Base-by-base conservation (phyloP, 305 asterid species). In the Fraxinus platypoda region DNA sequence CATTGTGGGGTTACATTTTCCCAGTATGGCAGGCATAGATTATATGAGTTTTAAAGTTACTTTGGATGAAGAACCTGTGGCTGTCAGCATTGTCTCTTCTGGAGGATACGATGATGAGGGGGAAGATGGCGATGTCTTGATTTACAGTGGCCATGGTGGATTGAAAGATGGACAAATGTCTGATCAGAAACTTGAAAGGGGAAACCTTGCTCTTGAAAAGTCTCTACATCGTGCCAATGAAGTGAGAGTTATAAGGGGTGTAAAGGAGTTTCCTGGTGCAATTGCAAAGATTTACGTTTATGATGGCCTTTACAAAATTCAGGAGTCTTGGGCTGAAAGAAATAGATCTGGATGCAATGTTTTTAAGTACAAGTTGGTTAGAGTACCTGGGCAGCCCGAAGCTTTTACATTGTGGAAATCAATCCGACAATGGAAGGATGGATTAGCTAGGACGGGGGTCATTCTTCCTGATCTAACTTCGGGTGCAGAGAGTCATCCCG, bases 161-260 rank as follows among this genome's bases (percentile, higher is more conserved):
- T 90, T 90, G 80, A 91, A 88, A 80, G 98, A 93, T 76, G 94
- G 96, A n/a, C 89, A 80, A 83, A 86, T 88, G 96, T 88, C 84
- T n/a, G 98, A 94, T 78, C 98, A 94, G 90, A 94, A 94, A 87
- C 94, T 94, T 12, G 97, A 94, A 86, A 86, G 95, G 86, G 98
- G 98, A 80, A 94, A 94, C 85, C 97, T 94, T 70, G 98, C 98
- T 62, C 86, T 94, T 76, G 97, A 93, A 71, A 94, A 91, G 88
- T 93, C 96, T 82, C 76, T 90, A 81, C 94, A 92, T 79, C 97
- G 97, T 15, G 94, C 85, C 75, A 94, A 92, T 83, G 97, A 94
- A 71, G 94, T 94, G 25, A 90, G 98, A 87, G 98, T 94, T 13
- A 62, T 94, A 80, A 90, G 98, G 84, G 98, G 97, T 71, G 31